A percentile compares a stretch with the other conserved stretches of the same genome.
Evolutionary conservation across 2,329 filamentous ascomycete species (phyloP).

Genomic region (Parasarocladium wereldwijsianum): DNA sequence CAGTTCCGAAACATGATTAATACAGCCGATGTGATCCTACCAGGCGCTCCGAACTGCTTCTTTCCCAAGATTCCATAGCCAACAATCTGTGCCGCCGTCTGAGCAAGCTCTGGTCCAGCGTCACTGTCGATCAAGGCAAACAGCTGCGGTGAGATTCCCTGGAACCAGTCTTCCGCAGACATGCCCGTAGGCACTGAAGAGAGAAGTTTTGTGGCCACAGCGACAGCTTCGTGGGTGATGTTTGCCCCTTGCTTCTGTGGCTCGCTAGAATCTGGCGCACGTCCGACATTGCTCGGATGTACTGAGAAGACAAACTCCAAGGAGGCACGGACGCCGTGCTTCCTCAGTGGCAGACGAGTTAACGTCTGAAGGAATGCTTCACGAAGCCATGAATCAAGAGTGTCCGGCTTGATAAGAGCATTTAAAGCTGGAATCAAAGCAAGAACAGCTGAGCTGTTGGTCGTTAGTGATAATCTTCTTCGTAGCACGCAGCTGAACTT

Average conservation of each 20-base stretch:
- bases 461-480: conserved; percentile 3
- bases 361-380: conserved; percentile 40
- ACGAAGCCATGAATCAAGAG: conserved; percentile 45
- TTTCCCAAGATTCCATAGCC: conserved; percentile 50
- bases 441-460: conserved; percentile 23
- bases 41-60: conserved; percentile 48
- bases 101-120: conserved; percentile 19
- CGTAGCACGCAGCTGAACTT: background rate
- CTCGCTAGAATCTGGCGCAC: conserved; percentile 21
- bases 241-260: conserved; percentile 43
- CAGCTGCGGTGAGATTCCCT: conserved; percentile 44
- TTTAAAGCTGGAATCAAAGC: conserved; percentile 47
- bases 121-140: conserved; percentile 44
- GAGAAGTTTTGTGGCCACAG: conserved; percentile 46
- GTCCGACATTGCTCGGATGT: conserved; percentile 37
- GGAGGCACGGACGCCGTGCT: conserved; percentile 49
- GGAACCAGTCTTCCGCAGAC: conserved; percentile 42
- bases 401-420: conserved; percentile 44
- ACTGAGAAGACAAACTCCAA: conserved; percentile 59
- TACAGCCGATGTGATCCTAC: conserved; percentile 14
- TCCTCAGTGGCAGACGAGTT: conserved; percentile 44
- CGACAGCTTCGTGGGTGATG: conserved; percentile 54
- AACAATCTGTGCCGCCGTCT: conserved; percentile 21
- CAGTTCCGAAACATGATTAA: conserved; percentile 2
- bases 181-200: conserved; percentile 42